These are phyloP conservation scores for Lipomyces starkeyi DNA, from an alignment of 805 yeast genomes.

Conservation along the genomic window DNA sequence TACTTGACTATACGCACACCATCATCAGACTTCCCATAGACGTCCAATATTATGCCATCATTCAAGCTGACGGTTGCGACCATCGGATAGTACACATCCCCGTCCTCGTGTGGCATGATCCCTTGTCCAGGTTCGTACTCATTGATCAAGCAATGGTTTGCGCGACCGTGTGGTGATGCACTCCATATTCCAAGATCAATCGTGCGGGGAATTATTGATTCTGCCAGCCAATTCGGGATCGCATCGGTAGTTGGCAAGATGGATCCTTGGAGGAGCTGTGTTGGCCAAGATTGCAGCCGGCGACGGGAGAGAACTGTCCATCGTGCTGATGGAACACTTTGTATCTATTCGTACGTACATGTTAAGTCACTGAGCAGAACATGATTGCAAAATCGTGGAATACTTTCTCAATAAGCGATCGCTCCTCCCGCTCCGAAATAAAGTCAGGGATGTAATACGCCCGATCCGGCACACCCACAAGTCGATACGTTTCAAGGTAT, in stretches of 20 bases:
- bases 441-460: conserved; percentile 31
- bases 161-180: conserved; percentile 22
- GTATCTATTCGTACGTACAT: conserved; percentile 13
- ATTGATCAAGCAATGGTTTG: conserved; percentile 35
- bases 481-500: conserved; percentile 17
- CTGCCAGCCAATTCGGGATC: conserved; percentile 28
- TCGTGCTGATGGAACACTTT: conserved; percentile 18
- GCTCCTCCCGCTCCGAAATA: conserved; percentile 25
- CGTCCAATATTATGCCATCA: conserved; percentile 29
- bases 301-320: conserved; percentile 34
- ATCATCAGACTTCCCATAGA: conserved; percentile 20
- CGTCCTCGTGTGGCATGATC: conserved; percentile 38
- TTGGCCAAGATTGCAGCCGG: conserved; percentile 35
- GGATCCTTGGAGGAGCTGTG: conserved; percentile 28
- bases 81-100: conserved; percentile 34
- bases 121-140: conserved; percentile 36
- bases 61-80: conserved; percentile 36
- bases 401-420: conserved; percentile 25
- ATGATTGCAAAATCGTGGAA: background rate
- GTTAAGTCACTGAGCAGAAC: background rate
- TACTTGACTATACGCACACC: conserved; percentile 14
- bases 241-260: conserved; percentile 28
- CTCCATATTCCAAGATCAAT: conserved; percentile 28
- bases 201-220: conserved; percentile 25
- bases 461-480: conserved; percentile 16